phyloP scores from a whole-genome alignment of 768 basidiomycete genomes.

The Mycena rosella region DNA sequence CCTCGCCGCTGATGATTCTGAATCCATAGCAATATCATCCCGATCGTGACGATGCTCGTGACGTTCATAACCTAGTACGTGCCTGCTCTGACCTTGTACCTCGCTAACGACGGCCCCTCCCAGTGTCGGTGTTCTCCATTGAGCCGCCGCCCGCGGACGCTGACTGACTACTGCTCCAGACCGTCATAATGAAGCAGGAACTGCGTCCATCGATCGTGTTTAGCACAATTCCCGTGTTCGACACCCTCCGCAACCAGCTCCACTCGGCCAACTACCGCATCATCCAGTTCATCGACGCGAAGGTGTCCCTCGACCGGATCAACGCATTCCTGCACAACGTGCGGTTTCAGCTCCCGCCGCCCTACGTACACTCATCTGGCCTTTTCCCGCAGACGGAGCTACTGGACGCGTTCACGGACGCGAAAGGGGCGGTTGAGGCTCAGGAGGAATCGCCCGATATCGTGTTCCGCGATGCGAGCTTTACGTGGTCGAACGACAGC shows the following conservation, averaged over 20 bases:
- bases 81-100: conserved; percentile 43
- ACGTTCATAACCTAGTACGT: conserved; percentile 64
- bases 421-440: no score
- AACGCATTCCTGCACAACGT: no score
- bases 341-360: no score
- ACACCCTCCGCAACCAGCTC: conserved; percentile 68
- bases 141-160: neutral
- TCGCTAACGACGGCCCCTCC: conserved; percentile 42
- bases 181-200: conserved; percentile 56
- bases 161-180: conserved; percentile 48
- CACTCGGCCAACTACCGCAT: conserved; percentile 51
- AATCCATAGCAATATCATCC: conserved; percentile 73
- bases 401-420: no score
- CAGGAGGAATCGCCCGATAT: no score
- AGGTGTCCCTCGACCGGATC: conserved; percentile 62
- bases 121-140: neutral
- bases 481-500: no score
- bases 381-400: no score
- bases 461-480: no score
- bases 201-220: conserved; percentile 59
- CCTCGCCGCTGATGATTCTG: no score
- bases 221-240: conserved; percentile 72
- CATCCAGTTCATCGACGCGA: conserved; percentile 52
- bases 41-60: conserved; percentile 73
- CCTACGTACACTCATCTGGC: no score